Conservation (phyloP, 1,284 basidiomycete species). For the Dichomitus squalens region DNA sequence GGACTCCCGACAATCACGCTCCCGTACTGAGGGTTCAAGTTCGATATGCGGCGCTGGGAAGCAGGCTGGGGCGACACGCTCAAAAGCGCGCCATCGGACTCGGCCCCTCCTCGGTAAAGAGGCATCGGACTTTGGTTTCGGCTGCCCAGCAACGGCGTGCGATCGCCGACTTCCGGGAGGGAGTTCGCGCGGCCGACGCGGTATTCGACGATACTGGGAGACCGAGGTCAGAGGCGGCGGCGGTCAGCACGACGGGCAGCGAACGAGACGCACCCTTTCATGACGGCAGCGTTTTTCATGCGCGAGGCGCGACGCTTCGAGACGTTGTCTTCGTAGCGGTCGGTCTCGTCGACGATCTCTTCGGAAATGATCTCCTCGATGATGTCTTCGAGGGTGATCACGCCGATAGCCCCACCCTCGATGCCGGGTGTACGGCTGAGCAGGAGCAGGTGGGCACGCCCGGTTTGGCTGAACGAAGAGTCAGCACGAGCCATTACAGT, state of each 20-base stretch:
- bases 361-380: constrained; percentile 89
- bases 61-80: not conserved
- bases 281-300: constrained; percentile 72
- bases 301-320: constrained; percentile 74
- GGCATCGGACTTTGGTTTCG: constrained; percentile 9
- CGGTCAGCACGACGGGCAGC: not conserved
- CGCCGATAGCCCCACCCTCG: constrained; percentile 80
- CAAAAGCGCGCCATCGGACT: constrained; percentile 4
- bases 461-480: constrained; percentile 77
- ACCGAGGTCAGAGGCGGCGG: not conserved
- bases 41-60: constrained; percentile 1
- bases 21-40: constrained; percentile 19
- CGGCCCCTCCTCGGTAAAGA: not conserved
- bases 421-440: constrained; percentile 84
- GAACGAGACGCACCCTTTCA: constrained; percentile 65
- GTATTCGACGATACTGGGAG: constrained; percentile 32
- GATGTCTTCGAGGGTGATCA: constrained; percentile 80
- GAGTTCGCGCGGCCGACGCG: constrained; percentile 25
- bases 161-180: constrained; percentile 20
- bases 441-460: constrained; percentile 90
- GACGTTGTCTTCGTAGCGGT: constrained; percentile 84
- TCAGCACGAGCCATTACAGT: not conserved
- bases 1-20: constrained; percentile 18
- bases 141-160: constrained; percentile 25
- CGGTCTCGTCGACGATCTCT: constrained; percentile 91